phyloP scores from a whole-genome alignment of 768 basidiomycete species.

The Phanerochaete carnosa region DNA sequence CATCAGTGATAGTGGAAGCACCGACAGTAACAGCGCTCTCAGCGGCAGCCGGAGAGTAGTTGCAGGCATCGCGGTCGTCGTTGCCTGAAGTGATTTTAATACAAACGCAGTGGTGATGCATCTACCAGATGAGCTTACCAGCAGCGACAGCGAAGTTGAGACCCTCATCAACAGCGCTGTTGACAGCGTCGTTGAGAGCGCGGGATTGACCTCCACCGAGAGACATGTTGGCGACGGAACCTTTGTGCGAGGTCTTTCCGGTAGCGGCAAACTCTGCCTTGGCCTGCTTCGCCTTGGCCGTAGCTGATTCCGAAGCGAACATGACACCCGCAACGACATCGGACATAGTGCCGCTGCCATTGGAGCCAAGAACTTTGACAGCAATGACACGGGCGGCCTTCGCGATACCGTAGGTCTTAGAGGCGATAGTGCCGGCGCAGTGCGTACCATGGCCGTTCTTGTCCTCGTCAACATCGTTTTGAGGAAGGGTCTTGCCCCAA shows the following conservation, averaged over 20 bases:
- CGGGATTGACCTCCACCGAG: slow-evolving; percentile 93
- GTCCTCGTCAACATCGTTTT: slow-evolving; percentile 81
- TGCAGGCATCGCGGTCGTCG: slow-evolving; percentile 87
- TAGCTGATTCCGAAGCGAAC: slow-evolving; percentile 64
- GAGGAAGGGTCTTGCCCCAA: slow-evolving; percentile 93
- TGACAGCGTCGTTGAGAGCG: slow-evolving; percentile 80
- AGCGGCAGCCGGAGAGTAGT: slow-evolving; percentile 88
- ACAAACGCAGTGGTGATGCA: background rate
- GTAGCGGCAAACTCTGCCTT: slow-evolving; percentile 64
- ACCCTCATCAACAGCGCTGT: slow-evolving; percentile 77
- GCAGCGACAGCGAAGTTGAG: slow-evolving; percentile 98
- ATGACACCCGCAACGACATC: slow-evolving; percentile 89
- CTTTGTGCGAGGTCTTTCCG: slow-evolving; percentile 83
- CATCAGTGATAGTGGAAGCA: slow-evolving; percentile 79
- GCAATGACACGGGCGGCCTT: slow-evolving; percentile 88
- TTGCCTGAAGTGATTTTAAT: slow-evolving; percentile 42
- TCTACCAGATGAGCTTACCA: slow-evolving; percentile 48
- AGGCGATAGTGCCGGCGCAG: slow-evolving; percentile 96
- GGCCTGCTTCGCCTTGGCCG: slow-evolving; percentile 55
- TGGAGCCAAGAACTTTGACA: slow-evolving; percentile 92
- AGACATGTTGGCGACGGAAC: slow-evolving; percentile 96
- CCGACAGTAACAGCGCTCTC: slow-evolving; percentile 93
- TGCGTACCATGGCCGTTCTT: slow-evolving; percentile 96
- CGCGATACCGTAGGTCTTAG: slow-evolving; percentile 89
- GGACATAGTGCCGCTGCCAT: slow-evolving; percentile 92